These are phyloP conservation scores for Aspergillus thermomutatus DNA, from an alignment of 2,329 filamentous ascomycete genomes.

Conservation along the genomic window DNA sequence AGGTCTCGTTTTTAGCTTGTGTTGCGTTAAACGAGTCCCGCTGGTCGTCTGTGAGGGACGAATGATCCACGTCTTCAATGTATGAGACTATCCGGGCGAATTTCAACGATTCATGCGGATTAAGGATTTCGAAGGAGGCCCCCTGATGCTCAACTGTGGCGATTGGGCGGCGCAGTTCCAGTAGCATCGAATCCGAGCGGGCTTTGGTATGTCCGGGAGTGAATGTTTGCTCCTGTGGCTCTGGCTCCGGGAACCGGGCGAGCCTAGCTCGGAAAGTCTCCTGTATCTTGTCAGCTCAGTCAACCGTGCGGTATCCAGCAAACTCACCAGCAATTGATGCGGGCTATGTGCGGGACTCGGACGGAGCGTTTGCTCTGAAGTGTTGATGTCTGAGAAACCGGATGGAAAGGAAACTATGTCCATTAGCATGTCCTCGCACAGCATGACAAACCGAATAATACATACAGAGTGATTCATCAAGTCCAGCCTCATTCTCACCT, in stretches of 20 bases:
- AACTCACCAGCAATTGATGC: constrained; percentile 16
- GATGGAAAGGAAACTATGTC: constrained; percentile 11
- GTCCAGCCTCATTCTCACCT: constrained; percentile 29
- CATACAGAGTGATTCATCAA: constrained; percentile 21
- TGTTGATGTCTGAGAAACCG: constrained; percentile 4
- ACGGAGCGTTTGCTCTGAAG: background rate
- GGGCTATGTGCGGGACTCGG: constrained; percentile 6
- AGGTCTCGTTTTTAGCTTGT: constrained; percentile 9
- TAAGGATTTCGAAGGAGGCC: constrained; percentile 36
- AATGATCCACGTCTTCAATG: constrained; percentile 32
- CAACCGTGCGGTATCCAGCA: background rate
- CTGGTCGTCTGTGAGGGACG: constrained; percentile 18
- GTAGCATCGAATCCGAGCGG: constrained; percentile 27
- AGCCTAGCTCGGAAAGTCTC: constrained; percentile 32
- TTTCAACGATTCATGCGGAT: constrained; percentile 35
- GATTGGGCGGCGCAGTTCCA: constrained; percentile 20
- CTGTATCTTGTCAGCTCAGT: constrained; percentile 11
- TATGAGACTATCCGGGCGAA: constrained; percentile 35
- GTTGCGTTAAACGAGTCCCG: constrained; percentile 21
- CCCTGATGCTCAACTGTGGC: constrained; percentile 33
- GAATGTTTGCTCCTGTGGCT: constrained; percentile 16
- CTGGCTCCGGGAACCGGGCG: constrained; percentile 19
- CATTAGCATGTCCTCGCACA: background rate
- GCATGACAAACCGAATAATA: background rate
- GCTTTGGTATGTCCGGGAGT: constrained; percentile 16